Conservation (phyloP, 805 yeast genomes). For the Groenewaldozyma tartarivorans region DNA sequence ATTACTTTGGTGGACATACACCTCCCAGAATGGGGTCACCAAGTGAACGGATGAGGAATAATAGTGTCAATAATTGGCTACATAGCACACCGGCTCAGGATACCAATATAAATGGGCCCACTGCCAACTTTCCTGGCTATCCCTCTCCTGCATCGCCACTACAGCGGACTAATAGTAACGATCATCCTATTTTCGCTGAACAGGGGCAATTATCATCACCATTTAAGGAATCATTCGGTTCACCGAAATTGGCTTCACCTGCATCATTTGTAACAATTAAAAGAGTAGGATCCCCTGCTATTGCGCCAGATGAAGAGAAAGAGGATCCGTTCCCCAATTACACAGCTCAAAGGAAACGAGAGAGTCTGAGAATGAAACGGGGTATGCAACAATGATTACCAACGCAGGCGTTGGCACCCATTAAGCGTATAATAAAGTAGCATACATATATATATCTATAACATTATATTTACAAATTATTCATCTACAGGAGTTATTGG, state of each 20-base stretch:
- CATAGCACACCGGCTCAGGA: not conserved
- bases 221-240: constrained; percentile 16
- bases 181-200: not conserved
- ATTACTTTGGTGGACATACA: not conserved
- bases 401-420: not conserved
- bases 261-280: not conserved
- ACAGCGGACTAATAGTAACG: not conserved
- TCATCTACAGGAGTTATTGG: constrained; percentile 1
- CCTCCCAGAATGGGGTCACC: not conserved
- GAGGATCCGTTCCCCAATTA: constrained; percentile 26
- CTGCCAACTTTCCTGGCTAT: not conserved
- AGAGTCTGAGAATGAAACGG: constrained; percentile 41
- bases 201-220: constrained; percentile 19
- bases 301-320: not conserved
- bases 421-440: no score
- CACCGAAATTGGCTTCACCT: not conserved
- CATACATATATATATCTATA: no score
- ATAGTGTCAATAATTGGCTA: not conserved
- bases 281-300: not conserved
- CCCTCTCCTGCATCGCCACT: constrained; percentile 8
- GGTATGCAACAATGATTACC: constrained; percentile 15
- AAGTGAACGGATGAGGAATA: not conserved
- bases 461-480: no score
- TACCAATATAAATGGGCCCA: not conserved
- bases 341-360: constrained; percentile 44